These are phyloP conservation scores for Termitomyces sp. DNA, from an alignment of 768 basidiomycete species.

Conservation along the genomic window DNA sequence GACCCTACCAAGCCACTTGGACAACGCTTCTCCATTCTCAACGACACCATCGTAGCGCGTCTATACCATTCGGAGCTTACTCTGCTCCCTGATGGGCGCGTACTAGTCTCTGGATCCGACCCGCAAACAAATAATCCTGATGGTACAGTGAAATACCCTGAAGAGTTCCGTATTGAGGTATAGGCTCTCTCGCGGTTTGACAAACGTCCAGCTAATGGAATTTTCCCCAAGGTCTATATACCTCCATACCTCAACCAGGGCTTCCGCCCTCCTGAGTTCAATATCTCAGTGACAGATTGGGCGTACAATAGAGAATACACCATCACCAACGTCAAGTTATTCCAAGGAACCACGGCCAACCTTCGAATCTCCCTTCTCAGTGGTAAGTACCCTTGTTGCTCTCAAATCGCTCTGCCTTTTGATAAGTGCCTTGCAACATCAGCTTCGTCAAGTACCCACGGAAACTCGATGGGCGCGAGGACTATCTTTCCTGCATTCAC, in stretches of 20 bases:
- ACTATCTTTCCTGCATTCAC: conserved; percentile 71
- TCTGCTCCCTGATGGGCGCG: conserved; percentile 68
- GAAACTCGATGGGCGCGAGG: conserved; percentile 70
- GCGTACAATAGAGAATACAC: conserved; percentile 44
- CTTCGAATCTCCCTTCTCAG: conserved; percentile 62
- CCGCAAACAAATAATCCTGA: conserved; percentile 45
- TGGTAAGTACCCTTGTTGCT: conserved; percentile 36
- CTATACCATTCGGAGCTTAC: conserved; percentile 76
- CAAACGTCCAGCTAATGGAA: not conserved
- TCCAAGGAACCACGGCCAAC: conserved; percentile 33
- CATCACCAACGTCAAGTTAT: conserved; percentile 43
- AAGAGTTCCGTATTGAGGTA: conserved; percentile 72
- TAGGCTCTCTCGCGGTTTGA: not conserved
- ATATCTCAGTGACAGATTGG: conserved; percentile 59
- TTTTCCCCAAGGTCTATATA: conserved; percentile 52
- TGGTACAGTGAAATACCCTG: conserved; percentile 47
- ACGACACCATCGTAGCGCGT: conserved; percentile 65
- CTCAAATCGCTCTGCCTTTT: not conserved
- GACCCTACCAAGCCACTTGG: conserved; percentile 56
- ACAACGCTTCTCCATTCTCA: conserved; percentile 62
- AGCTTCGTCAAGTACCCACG: conserved; percentile 75
- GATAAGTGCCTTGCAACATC: conserved; percentile 1
- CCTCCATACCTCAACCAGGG: conserved; percentile 80
- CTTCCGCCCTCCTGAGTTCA: conserved; percentile 55
- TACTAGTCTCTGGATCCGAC: conserved; percentile 74